Percentiles rank a stretch among this genome's conserved stretches.
phyloP scores from a whole-genome alignment of 192 early-diverging fungal species.

The Phycomyces blakesleeanus region DNA sequence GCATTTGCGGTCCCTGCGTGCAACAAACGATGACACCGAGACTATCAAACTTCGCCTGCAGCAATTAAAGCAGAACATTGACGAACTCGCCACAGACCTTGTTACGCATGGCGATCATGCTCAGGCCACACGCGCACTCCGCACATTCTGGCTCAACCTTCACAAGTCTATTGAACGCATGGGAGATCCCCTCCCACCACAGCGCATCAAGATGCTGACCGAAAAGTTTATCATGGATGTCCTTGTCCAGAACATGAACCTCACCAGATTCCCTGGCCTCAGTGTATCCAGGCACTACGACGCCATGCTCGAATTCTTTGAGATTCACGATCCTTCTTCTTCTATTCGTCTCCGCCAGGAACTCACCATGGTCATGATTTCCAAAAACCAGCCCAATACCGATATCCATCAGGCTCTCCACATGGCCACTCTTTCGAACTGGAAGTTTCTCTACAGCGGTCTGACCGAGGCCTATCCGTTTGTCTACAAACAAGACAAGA shows the following conservation, averaged over 20 bases:
- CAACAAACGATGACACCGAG: constrained; percentile 41
- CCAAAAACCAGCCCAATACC: not conserved
- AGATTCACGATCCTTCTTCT: constrained; percentile 21
- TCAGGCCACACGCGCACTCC: constrained; percentile 28
- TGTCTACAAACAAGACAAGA: constrained; percentile 25
- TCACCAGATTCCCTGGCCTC: constrained; percentile 10
- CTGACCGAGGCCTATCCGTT: constrained; percentile 29
- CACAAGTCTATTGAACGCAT: constrained; percentile 29
- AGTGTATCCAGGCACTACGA: constrained; percentile 12
- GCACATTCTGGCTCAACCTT: constrained; percentile 32
- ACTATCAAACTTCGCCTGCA: constrained; percentile 38
- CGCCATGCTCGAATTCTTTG: constrained; percentile 18
- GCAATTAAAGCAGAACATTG: constrained; percentile 34
- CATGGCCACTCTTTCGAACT: constrained; percentile 9
- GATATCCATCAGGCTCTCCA: constrained; percentile 15
- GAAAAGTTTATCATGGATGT: constrained; percentile 17
- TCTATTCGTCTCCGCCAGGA: constrained; percentile 32
- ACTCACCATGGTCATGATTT: constrained; percentile 22
- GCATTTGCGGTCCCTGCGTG: constrained; percentile 36
- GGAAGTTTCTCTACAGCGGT: constrained; percentile 21
- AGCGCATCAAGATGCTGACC: constrained; percentile 12
- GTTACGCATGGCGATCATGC: constrained; percentile 16
- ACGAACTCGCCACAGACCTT: constrained; percentile 33
- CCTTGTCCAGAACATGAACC: constrained; percentile 9
- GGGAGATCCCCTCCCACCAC: constrained; percentile 35